Evolutionary conservation across 345 rosid species (phyloP), one percentile per base, ranked within the genome.

Genomic region (Camelina laxa): DNA sequence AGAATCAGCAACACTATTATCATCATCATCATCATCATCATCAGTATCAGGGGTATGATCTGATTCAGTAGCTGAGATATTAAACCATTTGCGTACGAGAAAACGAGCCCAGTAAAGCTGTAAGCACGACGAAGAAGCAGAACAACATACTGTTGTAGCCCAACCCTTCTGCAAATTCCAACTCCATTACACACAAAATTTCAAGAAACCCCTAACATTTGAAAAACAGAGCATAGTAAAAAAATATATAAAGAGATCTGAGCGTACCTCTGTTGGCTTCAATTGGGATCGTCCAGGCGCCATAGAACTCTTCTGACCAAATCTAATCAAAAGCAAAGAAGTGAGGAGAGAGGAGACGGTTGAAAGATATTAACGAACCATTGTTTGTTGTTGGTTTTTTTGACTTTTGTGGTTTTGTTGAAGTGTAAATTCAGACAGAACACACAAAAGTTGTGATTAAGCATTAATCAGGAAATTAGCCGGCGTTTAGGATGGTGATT

Each of bases 61-160:
- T 36, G 51, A 71, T 21, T 49, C 75, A 71, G 51, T 38, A 14
- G 80, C 14, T 48, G 72, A 64, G 77, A 92, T 84, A 76, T 92
- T 92, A 63, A 90, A 77, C 92, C 81, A 87, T 80, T 92, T 90
- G 42, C 96, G 89, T 79, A 92, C 55, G 54, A 90, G 83, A 41
- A 83, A 81, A 19, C 87, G 80, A 21, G 89, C 84, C 89, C 96
- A 90, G 50, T 86, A 87, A 58, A 86, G 81, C 91, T 88, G 97
- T 71, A 88, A 82, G 89, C 84, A 88, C 53, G 75, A 49, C 0
- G 84, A 84, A 83, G 86, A 89, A 85, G 82, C 90, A 79, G 90
- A 87, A 87, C 88, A 91, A 76, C 83, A 89, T 35, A 82, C 42
- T 30, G 27, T 49, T 27, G 24, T 60, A 71, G 60, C 68, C 60